Base-by-base conservation (phyloP, 139 green algal genomes). In the Edaphochlamys debaryana region DNA sequence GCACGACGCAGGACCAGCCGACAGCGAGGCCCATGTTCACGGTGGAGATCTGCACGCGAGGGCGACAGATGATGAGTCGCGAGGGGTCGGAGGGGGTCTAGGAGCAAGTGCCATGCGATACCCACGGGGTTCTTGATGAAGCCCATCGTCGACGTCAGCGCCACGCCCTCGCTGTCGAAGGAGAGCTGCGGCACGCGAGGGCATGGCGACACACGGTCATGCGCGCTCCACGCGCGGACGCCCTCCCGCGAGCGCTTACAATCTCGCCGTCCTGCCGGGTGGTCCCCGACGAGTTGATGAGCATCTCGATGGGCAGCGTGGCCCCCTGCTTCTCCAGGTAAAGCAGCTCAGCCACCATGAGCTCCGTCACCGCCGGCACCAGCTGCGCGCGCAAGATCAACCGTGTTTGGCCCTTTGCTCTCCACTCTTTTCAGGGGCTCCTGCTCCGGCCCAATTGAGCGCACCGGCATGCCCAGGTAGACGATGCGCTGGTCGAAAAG, bases 381-480 rank as follows among this genome's bases (percentile, higher is more conserved):
- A 99, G 92, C 95, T 98, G 94, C 83, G 86, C 13, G 13, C 38
- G 32, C 27, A 64, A 78, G 69, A 48, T 48, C 41, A 64, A 69
- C 15, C 20, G 7, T 27, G 2, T 79, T 52, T 30, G 30, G 3
- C n/a, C n/a, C n/a, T n/a, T n/a, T n/a, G n/a, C n/a, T n/a, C n/a
- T n/a, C n/a, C n/a, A n/a, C n/a, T n/a, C n/a, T n/a, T n/a, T n/a
- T n/a, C n/a, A n/a, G n/a, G n/a, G n/a, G n/a, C n/a, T n/a, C n/a
- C n/a, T n/a, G n/a, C n/a, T n/a, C n/a, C n/a, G n/a, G n/a, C n/a
- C n/a, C n/a, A n/a, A n/a, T n/a, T n/a, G 64, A 34, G 42, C 76
- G 34, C 77, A 97, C 94, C 67, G 97, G 97, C 97, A 99, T 99
- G 71, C 97, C 97, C n/a, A 99, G 86, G 91, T 99, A 99, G 20